A percentile compares a stretch with the other conserved stretches of the same genome.
phyloP scores from a whole-genome alignment of 1,139 yeast genomes.

The Kurtzmaniella natalensis region DNA sequence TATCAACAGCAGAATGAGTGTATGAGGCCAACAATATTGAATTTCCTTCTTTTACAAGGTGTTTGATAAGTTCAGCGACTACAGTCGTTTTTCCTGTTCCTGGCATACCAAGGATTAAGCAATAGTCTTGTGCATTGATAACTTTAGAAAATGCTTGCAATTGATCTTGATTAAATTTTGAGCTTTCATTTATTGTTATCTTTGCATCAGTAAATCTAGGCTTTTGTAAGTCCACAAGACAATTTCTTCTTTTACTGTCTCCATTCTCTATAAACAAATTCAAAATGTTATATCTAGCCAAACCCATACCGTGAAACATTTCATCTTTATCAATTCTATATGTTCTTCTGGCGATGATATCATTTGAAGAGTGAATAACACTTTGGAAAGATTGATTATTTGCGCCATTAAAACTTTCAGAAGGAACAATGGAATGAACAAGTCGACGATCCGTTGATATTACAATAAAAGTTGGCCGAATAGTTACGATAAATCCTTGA shows the following conservation, averaged over 20 bases:
- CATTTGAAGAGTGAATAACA: slow-evolving; percentile 27
- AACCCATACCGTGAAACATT: slow-evolving; percentile 66
- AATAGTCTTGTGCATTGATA: slow-evolving; percentile 64
- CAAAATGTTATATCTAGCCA: slow-evolving; percentile 72
- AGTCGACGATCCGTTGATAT: slow-evolving; percentile 52
- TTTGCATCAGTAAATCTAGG: slow-evolving; percentile 19
- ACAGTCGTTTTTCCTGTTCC: slow-evolving; percentile 98
- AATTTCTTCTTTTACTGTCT: slow-evolving; percentile 46
- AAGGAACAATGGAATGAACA: slow-evolving; percentile 37
- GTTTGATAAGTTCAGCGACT: slow-evolving; percentile 67
- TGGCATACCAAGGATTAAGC: slow-evolving; percentile 92
- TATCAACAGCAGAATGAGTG: slow-evolving; percentile 96
- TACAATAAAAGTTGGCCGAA: slow-evolving; percentile 33
- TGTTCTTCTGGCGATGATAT: slow-evolving; percentile 12
- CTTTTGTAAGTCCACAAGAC: slow-evolving; percentile 55
- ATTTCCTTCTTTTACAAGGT: slow-evolving; percentile 56
- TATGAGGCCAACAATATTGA: slow-evolving; percentile 77
- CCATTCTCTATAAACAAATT: slow-evolving; percentile 59
- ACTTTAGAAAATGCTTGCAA: slow-evolving; percentile 60
- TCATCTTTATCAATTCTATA: slow-evolving; percentile 82
- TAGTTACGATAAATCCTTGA: slow-evolving; percentile 49
- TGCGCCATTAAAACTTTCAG: slow-evolving; percentile 35
- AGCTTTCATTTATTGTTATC: slow-evolving; percentile 9
- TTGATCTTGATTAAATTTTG: slow-evolving; percentile 68
- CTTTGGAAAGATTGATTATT: slow-evolving; percentile 50